A percentile compares a stretch with the other conserved stretches of the same genome.
Conservation (phyloP, 2,329 filamentous ascomycete genomes). For the Pseudocercospora cruenta region DNA sequence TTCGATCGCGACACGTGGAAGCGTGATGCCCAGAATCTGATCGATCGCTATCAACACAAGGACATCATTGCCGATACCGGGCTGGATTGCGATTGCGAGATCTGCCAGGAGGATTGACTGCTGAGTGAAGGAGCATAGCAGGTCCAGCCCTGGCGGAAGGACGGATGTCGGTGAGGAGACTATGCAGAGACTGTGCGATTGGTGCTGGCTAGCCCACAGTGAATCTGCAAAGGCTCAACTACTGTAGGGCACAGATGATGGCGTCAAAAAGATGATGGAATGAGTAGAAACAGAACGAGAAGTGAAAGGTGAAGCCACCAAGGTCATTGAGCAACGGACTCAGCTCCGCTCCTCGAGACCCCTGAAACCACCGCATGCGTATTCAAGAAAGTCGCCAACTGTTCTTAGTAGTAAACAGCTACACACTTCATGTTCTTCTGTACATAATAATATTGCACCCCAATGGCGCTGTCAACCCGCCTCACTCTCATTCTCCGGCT, state of each 20-base stretch:
- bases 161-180: too few species aligned
- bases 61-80: too few species aligned
- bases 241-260: too few species aligned
- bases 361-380: neutral
- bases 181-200: too few species aligned
- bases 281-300: neutral
- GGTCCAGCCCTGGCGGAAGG: too few species aligned
- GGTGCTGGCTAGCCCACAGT: too few species aligned
- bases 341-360: neutral
- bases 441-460: constrained; percentile 1
- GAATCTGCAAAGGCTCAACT: too few species aligned
- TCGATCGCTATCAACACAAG: neutral
- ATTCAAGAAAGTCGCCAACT: neutral
- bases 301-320: neutral
- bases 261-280: neutral
- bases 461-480: constrained; percentile 29
- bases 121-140: too few species aligned
- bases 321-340: neutral
- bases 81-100: too few species aligned
- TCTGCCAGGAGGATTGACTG: too few species aligned
- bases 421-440: neutral
- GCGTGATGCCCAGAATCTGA: neutral
- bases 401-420: neutral
- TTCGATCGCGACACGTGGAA: neutral
- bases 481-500: constrained; percentile 35